Evolutionary conservation across 2,329 filamentous ascomycete species (phyloP).

Genomic region (Cytospora paraplurivora): DNA sequence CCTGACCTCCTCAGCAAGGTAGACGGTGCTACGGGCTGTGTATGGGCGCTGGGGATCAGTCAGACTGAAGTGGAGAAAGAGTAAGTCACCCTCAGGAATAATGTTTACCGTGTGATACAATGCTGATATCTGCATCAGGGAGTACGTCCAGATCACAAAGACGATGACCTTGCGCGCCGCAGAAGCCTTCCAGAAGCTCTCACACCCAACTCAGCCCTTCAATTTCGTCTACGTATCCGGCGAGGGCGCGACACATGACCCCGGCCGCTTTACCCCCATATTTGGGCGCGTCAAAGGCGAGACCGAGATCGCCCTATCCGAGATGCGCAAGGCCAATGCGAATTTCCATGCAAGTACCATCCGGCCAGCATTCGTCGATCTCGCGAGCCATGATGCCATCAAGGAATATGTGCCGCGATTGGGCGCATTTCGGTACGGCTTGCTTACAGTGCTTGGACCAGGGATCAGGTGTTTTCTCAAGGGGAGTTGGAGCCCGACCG

Average conservation of each 20-base stretch:
- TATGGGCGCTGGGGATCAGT: conserved; percentile 74
- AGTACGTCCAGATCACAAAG: conserved; percentile 70
- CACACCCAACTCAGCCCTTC: conserved; percentile 52
- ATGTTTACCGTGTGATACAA: neutral
- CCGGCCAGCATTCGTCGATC: conserved; percentile 63
- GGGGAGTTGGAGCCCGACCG: conserved; percentile 45
- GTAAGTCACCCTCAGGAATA: conserved; percentile 40
- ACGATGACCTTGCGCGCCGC: conserved; percentile 67
- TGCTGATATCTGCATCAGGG: conserved; percentile 36
- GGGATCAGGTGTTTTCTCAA: conserved; percentile 31
- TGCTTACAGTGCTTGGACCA: conserved; percentile 33
- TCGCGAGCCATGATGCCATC: conserved; percentile 43
- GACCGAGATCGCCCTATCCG: conserved; percentile 61
- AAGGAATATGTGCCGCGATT: conserved; percentile 44
- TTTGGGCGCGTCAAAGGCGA: conserved; percentile 69
- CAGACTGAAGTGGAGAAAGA: conserved; percentile 61
- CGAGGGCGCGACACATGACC: conserved; percentile 59
- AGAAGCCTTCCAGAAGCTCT: conserved; percentile 56
- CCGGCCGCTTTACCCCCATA: conserved; percentile 55
- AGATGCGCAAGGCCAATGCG: conserved; percentile 47
- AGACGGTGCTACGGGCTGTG: conserved; percentile 65
- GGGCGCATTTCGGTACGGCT: conserved; percentile 28
- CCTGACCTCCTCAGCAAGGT: conserved; percentile 59
- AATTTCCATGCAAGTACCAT: conserved; percentile 57
- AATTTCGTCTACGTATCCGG: conserved; percentile 74